Evolutionary conservation across 2,329 filamentous ascomycete species (phyloP).

Genomic region (Aspergillus candidus): DNA sequence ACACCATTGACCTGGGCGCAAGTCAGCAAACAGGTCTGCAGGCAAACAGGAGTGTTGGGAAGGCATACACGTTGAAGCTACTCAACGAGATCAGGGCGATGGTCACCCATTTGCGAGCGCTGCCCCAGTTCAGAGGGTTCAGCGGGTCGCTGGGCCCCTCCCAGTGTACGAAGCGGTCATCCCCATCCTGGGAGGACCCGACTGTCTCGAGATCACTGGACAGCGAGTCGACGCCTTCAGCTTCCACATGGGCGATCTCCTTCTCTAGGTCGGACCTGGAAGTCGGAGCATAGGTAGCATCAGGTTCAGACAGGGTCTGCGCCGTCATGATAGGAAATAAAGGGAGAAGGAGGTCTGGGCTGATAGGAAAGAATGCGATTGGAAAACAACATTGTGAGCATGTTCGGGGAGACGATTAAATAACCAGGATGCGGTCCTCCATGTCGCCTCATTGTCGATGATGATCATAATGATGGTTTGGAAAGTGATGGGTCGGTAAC

Average conservation of each 20-base stretch:
- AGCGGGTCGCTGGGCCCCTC: constrained; percentile 11
- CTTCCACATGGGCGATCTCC: constrained; percentile 2
- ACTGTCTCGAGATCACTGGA: constrained; percentile 4
- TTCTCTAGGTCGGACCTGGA: constrained; percentile 7
- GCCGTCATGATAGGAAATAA: constrained; percentile 5
- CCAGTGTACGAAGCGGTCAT: constrained; percentile 10
- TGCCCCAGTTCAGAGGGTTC: constrained; percentile 16
- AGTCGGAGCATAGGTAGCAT: constrained; percentile 3
- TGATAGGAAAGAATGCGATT: neutral
- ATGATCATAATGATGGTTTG: constrained; percentile 2
- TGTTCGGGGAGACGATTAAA: neutral
- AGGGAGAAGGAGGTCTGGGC: neutral
- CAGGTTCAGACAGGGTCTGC: constrained; percentile 1
- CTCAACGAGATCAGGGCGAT: constrained; percentile 15
- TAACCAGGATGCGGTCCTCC: too few species aligned
- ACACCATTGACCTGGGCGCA: constrained; percentile 23
- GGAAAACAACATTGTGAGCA: neutral
- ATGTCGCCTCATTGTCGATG: neutral
- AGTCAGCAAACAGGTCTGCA: too few species aligned
- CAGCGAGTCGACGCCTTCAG: neutral
- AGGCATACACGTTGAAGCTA: constrained; percentile 14
- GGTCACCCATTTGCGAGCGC: constrained; percentile 12
- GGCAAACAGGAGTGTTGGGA: neutral
- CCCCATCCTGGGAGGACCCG: constrained; percentile 5
- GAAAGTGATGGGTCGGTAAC: constrained; percentile 6